A percentile compares a stretch with the other conserved stretches of the same genome.
Conservation (phyloP, 2,329 filamentous ascomycete species). For the Botrytis fabae region DNA sequence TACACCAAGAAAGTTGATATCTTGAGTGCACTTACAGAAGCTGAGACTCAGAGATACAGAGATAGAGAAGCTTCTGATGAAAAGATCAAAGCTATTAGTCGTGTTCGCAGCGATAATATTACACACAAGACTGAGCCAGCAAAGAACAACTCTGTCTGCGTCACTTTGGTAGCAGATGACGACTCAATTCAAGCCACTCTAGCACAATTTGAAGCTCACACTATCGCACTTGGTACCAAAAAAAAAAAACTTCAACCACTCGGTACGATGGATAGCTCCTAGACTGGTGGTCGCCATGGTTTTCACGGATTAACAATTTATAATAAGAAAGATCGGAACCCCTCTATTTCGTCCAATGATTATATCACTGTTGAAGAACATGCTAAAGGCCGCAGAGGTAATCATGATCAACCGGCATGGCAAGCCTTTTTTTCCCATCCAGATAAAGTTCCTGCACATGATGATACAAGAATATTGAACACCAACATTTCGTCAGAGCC, state of each 20-base stretch:
- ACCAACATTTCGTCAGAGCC: neutral
- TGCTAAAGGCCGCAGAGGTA: neutral
- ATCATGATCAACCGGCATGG: neutral
- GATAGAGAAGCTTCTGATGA: neutral
- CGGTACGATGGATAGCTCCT: neutral
- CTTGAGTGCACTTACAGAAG: neutral
- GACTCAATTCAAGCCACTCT: neutral
- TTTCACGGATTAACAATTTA: neutral
- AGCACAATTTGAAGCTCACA: neutral
- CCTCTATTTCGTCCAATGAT: neutral
- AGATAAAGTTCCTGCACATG: neutral
- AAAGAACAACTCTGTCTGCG: neutral
- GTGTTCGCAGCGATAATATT: neutral
- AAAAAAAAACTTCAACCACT: neutral
- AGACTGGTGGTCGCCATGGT: neutral
- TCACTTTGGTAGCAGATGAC: neutral
- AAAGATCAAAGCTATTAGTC: neutral
- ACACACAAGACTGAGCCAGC: neutral
- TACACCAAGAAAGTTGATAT: neutral
- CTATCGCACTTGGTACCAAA: neutral
- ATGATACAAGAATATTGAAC: neutral
- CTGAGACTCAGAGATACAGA: neutral
- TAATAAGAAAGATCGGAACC: neutral
- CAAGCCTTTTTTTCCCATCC: rapidly evolving
- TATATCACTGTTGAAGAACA: neutral